Percentiles rank a stretch among this genome's conserved stretches.
Conservation (phyloP, 1,284 basidiomycete genomes). For the Pisolithus thermaeus region DNA sequence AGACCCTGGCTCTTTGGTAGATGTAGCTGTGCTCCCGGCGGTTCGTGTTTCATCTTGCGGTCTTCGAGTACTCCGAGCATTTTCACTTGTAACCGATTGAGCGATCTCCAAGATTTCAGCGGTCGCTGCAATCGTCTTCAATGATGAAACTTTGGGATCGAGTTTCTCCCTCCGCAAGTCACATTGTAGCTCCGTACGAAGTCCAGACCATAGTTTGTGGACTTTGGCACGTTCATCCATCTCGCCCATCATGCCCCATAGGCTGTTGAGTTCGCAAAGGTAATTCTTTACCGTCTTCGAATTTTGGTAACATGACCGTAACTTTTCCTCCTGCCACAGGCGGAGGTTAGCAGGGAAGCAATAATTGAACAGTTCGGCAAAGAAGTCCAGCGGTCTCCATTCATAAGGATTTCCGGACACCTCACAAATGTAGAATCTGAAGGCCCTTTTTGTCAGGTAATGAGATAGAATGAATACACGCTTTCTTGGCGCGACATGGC, state of each 20-base stretch:
- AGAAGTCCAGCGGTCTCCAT: slow-evolving; percentile 22
- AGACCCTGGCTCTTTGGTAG: too few relatives aligned
- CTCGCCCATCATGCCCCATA: slow-evolving; percentile 24
- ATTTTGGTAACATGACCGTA: slow-evolving; percentile 19
- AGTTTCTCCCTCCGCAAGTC: neutral
- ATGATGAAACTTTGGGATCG: too few relatives aligned
- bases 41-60: too few relatives aligned
- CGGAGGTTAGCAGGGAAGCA: slow-evolving; percentile 24
- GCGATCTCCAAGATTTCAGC: too few relatives aligned
- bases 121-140: too few relatives aligned
- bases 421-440: slow-evolving; percentile 34
- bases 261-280: slow-evolving; percentile 17
- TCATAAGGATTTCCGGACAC: slow-evolving; percentile 11
- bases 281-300: slow-evolving; percentile 18
- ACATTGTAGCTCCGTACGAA: slow-evolving; percentile 22
- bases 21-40: too few relatives aligned
- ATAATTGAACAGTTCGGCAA: slow-evolving; percentile 1
- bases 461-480: slow-evolving; percentile 22
- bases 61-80: too few relatives aligned
- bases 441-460: slow-evolving; percentile 31
- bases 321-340: slow-evolving; percentile 9
- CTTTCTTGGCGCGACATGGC: neutral
- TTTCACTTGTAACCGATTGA: too few relatives aligned
- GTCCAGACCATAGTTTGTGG: slow-evolving; percentile 30
- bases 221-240: slow-evolving; percentile 22